phyloP scores from a whole-genome alignment of 371 early-diverging fungal genomes.

The Entomophthora muscae region DNA sequence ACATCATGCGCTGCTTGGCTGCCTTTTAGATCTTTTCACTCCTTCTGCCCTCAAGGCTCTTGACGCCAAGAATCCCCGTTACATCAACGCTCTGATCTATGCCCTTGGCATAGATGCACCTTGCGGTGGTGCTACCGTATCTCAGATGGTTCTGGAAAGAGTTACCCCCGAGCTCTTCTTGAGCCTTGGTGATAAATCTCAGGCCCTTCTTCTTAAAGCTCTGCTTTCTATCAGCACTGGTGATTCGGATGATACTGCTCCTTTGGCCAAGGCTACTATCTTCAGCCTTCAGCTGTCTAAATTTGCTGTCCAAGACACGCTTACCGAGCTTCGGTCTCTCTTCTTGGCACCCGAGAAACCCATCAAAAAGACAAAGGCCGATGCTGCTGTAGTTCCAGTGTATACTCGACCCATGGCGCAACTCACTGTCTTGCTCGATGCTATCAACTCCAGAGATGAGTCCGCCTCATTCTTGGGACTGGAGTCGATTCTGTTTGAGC shows the following conservation, averaged over 20 bases:
- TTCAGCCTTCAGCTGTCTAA: neutral
- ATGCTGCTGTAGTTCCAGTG: neutral
- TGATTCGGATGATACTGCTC: neutral
- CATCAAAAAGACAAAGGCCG: neutral
- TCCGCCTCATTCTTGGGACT: conserved; percentile 13
- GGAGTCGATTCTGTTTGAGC: conserved; percentile 49
- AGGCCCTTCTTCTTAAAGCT: conserved; percentile 29
- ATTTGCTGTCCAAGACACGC: neutral
- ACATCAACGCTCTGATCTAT: conserved; percentile 25
- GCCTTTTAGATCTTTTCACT: conserved; percentile 41
- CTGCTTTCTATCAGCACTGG: conserved; percentile 24
- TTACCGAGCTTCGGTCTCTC: neutral
- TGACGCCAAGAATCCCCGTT: conserved; percentile 20
- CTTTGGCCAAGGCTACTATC: neutral
- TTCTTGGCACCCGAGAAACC: neutral
- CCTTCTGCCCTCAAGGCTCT: conserved; percentile 26
- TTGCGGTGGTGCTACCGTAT: conserved; percentile 31
- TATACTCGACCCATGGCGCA: neutral
- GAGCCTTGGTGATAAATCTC: conserved; percentile 21
- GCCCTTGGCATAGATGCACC: conserved; percentile 26
- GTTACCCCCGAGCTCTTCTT: conserved; percentile 34
- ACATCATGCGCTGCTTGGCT: conserved; percentile 13
- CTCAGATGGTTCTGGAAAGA: conserved; percentile 32
- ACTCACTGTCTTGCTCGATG: conserved; percentile 1
- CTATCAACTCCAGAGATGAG: neutral